Percentiles rank a stretch among this genome's conserved stretches.
These are phyloP conservation scores for Metschnikowia similis DNA, from an alignment of 805 yeast genomes.

Conservation along the genomic window DNA sequence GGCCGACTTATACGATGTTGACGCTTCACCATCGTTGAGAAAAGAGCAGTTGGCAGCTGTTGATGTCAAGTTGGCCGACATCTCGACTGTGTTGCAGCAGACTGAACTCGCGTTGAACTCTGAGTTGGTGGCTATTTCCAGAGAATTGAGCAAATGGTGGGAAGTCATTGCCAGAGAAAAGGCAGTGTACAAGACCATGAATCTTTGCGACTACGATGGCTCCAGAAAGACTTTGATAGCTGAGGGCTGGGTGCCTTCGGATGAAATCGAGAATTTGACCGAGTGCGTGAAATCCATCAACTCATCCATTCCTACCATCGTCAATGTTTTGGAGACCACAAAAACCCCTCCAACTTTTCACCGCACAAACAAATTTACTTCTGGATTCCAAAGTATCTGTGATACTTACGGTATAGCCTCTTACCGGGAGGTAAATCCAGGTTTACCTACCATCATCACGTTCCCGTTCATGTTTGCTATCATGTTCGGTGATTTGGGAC, in stretches of 20 bases:
- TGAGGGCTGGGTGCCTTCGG: conserved; percentile 95
- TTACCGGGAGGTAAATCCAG: conserved; percentile 94
- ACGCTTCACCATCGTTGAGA: conserved; percentile 29
- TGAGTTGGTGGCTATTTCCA: conserved; percentile 76
- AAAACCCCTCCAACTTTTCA: conserved; percentile 93
- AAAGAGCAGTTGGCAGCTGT: conserved; percentile 26
- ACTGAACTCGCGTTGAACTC: conserved; percentile 37
- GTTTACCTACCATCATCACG: conserved; percentile 88
- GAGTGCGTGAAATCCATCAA: conserved; percentile 62
- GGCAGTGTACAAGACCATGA: conserved; percentile 73
- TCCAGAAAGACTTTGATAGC: conserved; percentile 84
- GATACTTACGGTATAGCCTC: conserved; percentile 95
- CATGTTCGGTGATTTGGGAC: conserved; percentile 98
- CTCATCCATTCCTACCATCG: conserved; percentile 49
- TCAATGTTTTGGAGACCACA: conserved; percentile 64
- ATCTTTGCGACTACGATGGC: conserved; percentile 74
- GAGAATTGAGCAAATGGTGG: conserved; percentile 57
- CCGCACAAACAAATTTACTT: conserved; percentile 90
- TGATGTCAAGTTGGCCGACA: conserved; percentile 28
- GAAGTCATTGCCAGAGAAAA: conserved; percentile 63
- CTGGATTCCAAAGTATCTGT: conserved; percentile 87
- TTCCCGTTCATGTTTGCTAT: conserved; percentile 98
- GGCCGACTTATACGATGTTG: conserved; percentile 68
- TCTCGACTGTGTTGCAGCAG: conserved; percentile 32
- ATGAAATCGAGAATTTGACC: conserved; percentile 65